Evolutionary conservation across 2,329 filamentous ascomycete species (phyloP).

Genomic region (Nemania bipapillata): DNA sequence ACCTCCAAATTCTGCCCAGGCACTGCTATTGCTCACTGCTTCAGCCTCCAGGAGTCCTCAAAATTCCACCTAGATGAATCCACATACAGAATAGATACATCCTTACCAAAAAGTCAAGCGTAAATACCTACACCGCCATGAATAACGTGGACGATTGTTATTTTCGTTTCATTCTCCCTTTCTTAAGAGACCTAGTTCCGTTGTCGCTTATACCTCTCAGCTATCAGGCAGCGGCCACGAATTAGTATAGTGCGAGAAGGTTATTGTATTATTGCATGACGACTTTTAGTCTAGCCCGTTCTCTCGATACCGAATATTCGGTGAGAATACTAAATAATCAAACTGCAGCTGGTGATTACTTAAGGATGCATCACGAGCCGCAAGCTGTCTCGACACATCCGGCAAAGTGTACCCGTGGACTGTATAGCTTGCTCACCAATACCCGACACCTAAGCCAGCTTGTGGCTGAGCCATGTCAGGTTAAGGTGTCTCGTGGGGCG

Average conservation of each 20-base stretch:
- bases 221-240: slow-evolving; percentile 24
- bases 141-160: not conserved
- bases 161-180: no score
- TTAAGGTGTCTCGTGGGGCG: slow-evolving; percentile 24
- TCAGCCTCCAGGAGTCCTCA: not conserved
- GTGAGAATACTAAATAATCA: slow-evolving; percentile 8
- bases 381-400: slow-evolving; percentile 26
- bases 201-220: not conserved
- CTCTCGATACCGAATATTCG: slow-evolving; percentile 7
- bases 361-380: slow-evolving; percentile 30
- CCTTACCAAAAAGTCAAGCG: not conserved
- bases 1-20: slow-evolving; percentile 12
- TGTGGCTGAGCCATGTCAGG: slow-evolving; percentile 31
- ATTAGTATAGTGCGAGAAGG: slow-evolving; percentile 10
- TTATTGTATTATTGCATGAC: slow-evolving; percentile 19
- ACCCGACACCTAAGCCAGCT: slow-evolving; percentile 11
- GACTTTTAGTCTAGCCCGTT: not conserved
- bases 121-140: not conserved
- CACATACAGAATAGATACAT: not conserved
- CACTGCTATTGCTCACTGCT: not conserved
- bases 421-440: slow-evolving; percentile 11
- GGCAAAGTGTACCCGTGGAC: slow-evolving; percentile 22
- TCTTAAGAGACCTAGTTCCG: not conserved
- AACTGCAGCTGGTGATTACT: not conserved
- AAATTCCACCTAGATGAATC: not conserved